Conservation (phyloP, 345 rosid genomes). For the Psidium friedrichsthalianum region DNA sequence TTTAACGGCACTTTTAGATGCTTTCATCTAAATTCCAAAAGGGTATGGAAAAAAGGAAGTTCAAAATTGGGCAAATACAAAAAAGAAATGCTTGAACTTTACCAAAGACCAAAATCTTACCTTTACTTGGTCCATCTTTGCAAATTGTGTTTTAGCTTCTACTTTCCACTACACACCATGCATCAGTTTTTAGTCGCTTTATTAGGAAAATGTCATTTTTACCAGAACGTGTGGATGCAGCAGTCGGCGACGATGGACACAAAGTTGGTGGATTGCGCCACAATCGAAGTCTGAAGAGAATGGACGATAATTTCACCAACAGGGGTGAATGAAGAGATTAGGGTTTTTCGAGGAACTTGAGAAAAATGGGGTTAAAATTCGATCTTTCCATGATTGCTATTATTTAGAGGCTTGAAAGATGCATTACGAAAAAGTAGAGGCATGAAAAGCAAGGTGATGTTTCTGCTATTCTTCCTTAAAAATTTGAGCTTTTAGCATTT, state of each 20-base stretch:
- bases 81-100: not conserved
- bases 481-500: not conserved
- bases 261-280: not conserved
- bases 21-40: not conserved
- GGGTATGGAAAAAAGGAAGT: not conserved
- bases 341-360: not conserved
- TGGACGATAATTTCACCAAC: not conserved
- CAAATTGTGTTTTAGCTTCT: not conserved
- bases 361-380: not conserved
- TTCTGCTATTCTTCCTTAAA: not conserved
- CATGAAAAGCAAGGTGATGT: not conserved
- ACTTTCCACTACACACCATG: not conserved
- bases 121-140: not conserved
- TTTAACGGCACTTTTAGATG: not conserved
- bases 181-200: not conserved
- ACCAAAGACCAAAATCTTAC: not conserved
- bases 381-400: not conserved
- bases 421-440: not conserved
- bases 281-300: not conserved
- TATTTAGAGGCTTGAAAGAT: not conserved
- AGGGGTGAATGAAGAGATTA: not conserved
- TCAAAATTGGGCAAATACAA: not conserved
- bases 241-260: not conserved
- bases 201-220: not conserved
- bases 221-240: not conserved